These are phyloP conservation scores for Backusella australiensis DNA, from an alignment of 192 early-diverging fungal species.

Conservation along the genomic window DNA sequence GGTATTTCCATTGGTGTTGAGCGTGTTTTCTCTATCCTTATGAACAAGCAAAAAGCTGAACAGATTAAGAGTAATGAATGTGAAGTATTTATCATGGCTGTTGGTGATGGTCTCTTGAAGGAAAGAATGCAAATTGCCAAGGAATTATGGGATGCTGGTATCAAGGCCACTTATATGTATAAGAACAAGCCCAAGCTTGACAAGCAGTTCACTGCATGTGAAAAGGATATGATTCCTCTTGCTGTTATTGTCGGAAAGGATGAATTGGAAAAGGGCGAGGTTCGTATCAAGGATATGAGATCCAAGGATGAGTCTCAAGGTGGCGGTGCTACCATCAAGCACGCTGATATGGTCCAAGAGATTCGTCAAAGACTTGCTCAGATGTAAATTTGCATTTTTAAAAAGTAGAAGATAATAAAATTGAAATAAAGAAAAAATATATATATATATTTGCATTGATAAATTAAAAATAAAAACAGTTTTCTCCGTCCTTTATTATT, in stretches of 20 bases:
- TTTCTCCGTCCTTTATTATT: no score
- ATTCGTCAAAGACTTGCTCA: conserved; percentile 36
- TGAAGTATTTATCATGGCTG: conserved; percentile 84
- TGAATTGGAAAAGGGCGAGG: conserved; percentile 76
- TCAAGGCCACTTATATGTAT: conserved; percentile 89
- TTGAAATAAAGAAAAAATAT: background rate
- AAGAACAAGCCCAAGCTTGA: conserved; percentile 88
- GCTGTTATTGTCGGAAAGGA: conserved; percentile 85
- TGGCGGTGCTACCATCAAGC: conserved; percentile 53
- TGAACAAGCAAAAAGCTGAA: conserved; percentile 55
- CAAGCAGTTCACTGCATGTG: conserved; percentile 76
- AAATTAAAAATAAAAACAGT: no score
- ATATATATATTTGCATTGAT: background rate
- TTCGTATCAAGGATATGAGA: conserved; percentile 87
- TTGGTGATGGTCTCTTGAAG: conserved; percentile 78
- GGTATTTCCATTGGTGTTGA: conserved; percentile 96
- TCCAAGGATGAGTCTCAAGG: conserved; percentile 55
- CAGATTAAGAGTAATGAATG: conserved; percentile 75
- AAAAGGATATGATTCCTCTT: conserved; percentile 85
- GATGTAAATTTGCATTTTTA: conserved; percentile 8
- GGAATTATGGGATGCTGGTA: conserved; percentile 90
- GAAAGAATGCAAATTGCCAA: conserved; percentile 85
- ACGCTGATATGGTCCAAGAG: conserved; percentile 62
- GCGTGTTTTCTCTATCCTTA: conserved; percentile 87
- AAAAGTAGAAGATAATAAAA: background rate